phyloP scores from a whole-genome alignment of 192 early-diverging fungal genomes.

The Haplosporangium gracile region DNA sequence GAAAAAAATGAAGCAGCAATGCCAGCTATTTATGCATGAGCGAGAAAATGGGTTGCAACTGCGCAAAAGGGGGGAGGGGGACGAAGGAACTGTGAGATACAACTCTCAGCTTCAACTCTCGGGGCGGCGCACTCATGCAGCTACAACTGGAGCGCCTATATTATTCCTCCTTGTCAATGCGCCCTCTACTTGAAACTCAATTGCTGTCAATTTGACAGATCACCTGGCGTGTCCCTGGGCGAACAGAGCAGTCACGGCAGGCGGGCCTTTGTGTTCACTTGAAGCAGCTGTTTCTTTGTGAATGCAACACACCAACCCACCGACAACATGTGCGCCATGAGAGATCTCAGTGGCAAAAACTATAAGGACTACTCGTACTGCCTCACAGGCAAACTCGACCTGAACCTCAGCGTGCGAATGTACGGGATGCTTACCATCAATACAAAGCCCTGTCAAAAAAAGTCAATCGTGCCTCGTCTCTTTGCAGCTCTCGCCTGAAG shows the following conservation, averaged over 20 bases:
- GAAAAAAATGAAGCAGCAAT: neutral
- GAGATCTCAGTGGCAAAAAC: slow-evolving; percentile 46
- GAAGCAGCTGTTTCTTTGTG: neutral
- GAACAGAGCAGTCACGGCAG: neutral
- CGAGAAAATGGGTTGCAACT: neutral
- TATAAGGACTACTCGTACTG: slow-evolving; percentile 81
- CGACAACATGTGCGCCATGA: slow-evolving; percentile 25
- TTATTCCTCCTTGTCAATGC: neutral
- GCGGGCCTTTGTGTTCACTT: neutral
- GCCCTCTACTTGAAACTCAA: neutral
- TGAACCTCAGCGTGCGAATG: slow-evolving; percentile 75
- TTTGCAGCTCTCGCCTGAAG: neutral
- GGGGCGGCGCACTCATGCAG: neutral
- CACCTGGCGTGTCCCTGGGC: neutral
- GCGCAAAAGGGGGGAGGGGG: neutral
- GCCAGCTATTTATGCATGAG: neutral
- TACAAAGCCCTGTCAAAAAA: neutral
- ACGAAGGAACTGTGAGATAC: neutral
- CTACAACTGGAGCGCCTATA: neutral
- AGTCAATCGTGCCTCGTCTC: neutral
- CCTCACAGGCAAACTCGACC: slow-evolving; percentile 73
- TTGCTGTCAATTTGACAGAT: no score
- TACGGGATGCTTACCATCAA: slow-evolving; percentile 26
- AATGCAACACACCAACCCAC: neutral
- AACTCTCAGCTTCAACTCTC: neutral